Evolutionary conservation across 345 rosid species (phyloP).

Genomic region (Litchi chinensis): DNA sequence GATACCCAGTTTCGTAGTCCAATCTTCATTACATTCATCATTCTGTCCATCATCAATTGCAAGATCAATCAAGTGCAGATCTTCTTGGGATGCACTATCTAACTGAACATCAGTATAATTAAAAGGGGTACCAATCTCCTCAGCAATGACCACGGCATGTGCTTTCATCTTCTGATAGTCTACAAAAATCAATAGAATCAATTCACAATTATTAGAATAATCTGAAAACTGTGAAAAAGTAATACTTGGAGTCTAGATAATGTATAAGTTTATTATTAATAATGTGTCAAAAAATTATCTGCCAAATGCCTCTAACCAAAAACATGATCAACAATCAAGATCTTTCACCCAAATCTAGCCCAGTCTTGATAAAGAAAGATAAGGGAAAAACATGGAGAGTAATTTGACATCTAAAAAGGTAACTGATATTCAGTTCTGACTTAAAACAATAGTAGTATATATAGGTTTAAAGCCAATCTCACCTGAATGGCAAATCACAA

Average conservation of each 20-base stretch:
- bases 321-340: not conserved
- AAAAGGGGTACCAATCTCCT: conserved; percentile 67
- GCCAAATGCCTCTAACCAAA: not conserved
- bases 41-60: conserved; percentile 74
- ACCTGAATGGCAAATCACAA: conserved; percentile 98
- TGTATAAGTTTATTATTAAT: not conserved
- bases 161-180: conserved; percentile 94
- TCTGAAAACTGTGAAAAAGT: not conserved
- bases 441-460: not conserved
- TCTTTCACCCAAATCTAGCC: not conserved
- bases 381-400: not conserved
- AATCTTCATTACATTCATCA: conserved; percentile 63
- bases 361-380: not conserved
- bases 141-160: conserved; percentile 73
- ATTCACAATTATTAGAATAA: not conserved
- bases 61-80: conserved; percentile 78
- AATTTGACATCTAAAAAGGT: not conserved
- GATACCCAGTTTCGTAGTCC: conserved; percentile 87
- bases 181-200: conserved; percentile 35
- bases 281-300: not conserved
- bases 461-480: conserved; percentile 20
- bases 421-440: not conserved
- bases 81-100: conserved; percentile 65
- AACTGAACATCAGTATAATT: conserved; percentile 61
- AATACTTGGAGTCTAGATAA: not conserved